These are phyloP conservation scores for Pseudogymnoascus sp. DNA, from an alignment of 2,329 filamentous ascomycete species.

Conservation along the genomic window DNA sequence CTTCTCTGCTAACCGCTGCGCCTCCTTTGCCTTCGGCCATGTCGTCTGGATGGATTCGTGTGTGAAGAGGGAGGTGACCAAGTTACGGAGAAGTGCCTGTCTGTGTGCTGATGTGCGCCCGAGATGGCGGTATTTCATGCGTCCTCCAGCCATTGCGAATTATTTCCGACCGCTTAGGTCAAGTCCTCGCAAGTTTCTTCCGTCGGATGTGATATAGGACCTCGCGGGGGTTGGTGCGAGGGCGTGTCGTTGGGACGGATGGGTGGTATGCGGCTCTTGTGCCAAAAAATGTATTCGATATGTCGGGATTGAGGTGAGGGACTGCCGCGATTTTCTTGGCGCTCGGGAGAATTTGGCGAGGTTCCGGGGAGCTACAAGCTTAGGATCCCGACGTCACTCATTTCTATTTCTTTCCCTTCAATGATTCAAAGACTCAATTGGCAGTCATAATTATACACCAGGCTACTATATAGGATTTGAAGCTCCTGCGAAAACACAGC, in stretches of 20 bases:
- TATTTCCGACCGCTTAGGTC: not conserved
- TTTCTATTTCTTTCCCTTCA: not conserved
- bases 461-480: not conserved
- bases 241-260: slow-evolving; percentile 2
- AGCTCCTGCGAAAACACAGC: not conserved
- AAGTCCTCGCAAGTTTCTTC: slow-evolving; percentile 1
- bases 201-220: not conserved
- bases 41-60: slow-evolving; percentile 92
- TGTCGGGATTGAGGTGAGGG: slow-evolving; percentile 9
- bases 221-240: not conserved
- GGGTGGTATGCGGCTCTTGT: slow-evolving; percentile 5
- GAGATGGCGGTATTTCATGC: slow-evolving; percentile 82
- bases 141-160: slow-evolving; percentile 69
- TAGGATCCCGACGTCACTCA: not conserved
- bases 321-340: slow-evolving; percentile 12
- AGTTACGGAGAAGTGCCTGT: slow-evolving; percentile 85
- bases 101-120: slow-evolving; percentile 80
- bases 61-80: slow-evolving; percentile 89
- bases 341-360: slow-evolving; percentile 19
- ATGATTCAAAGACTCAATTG: not conserved
- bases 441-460: not conserved
- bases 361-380: not conserved
- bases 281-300: slow-evolving; percentile 7
- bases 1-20: slow-evolving; percentile 87
- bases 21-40: slow-evolving; percentile 95